Percentiles rank a stretch among this genome's conserved stretches.
Conservation (phyloP, 1,139 yeast species). For the Lodderomyces parapsilosis region DNA sequence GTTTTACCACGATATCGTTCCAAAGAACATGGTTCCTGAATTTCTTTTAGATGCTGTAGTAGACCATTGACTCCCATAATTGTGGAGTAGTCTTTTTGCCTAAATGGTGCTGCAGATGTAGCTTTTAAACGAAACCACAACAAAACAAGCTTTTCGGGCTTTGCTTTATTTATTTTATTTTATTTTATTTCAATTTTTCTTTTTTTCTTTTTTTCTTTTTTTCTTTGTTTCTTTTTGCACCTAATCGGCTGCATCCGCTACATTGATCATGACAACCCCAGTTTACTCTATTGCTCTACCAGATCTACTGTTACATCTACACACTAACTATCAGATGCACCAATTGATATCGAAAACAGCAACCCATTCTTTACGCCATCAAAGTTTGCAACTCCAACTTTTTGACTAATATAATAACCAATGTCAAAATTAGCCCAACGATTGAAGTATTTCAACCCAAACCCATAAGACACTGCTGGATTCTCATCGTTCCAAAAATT, state of each 20-base stretch:
- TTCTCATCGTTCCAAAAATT: conserved; percentile 24
- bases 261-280: too few species aligned
- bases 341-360: conserved; percentile 46
- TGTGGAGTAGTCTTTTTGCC: background rate
- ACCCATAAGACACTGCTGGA: conserved; percentile 37
- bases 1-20: conserved; percentile 69
- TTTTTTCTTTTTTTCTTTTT: too few species aligned
- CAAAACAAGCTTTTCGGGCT: background rate
- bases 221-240: too few species aligned
- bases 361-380: conserved; percentile 45
- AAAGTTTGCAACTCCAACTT: conserved; percentile 22
- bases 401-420: conserved; percentile 35
- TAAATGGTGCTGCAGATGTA: background rate
- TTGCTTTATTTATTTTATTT: too few species aligned
- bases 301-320: conserved; percentile 1
- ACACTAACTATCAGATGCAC: conserved; percentile 32
- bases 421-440: conserved; percentile 46
- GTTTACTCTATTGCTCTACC: too few species aligned
- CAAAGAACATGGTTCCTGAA: conserved; percentile 60
- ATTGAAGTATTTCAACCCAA: conserved; percentile 43
- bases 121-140: background rate
- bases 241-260: too few species aligned
- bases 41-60: conserved; percentile 69
- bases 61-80: conserved; percentile 83
- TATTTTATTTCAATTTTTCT: too few species aligned